These are phyloP conservation scores for Vaccinium myrtillus DNA, from an alignment of 148 eudicot genomes.

Conservation along the genomic window DNA sequence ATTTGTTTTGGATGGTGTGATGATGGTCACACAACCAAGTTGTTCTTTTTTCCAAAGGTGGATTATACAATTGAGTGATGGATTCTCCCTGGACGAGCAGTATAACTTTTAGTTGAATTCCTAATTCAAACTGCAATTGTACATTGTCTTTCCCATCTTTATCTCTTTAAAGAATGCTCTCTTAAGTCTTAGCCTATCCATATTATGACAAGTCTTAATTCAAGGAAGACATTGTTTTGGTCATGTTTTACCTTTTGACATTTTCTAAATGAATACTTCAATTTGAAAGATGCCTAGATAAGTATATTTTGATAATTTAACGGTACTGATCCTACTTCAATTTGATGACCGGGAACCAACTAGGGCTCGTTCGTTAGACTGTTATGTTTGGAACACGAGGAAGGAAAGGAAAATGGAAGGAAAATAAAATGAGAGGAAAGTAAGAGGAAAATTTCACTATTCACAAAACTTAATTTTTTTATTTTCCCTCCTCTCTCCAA, in stretches of 20 bases:
- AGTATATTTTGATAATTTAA: background rate
- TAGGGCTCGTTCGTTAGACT: too few species aligned
- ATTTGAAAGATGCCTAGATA: background rate
- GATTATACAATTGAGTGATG: background rate
- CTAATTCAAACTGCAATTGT: background rate
- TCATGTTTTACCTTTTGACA: background rate
- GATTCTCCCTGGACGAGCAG: conserved; percentile 2
- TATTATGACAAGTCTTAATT: too few species aligned
- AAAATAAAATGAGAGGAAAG: too few species aligned
- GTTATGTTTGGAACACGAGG: too few species aligned
- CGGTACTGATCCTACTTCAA: background rate
- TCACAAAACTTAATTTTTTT: too few species aligned
- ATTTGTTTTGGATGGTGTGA: conserved; percentile 6
- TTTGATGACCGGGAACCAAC: background rate
- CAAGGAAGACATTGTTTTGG: background rate
- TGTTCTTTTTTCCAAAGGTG: background rate
- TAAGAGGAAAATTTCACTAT: too few species aligned
- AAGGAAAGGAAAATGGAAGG: too few species aligned
- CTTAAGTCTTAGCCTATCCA: background rate
- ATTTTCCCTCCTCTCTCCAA: too few species aligned
- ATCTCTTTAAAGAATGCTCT: background rate
- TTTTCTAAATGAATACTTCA: background rate
- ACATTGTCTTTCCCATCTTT: background rate
- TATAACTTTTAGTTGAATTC: background rate
- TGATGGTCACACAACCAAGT: background rate